These are phyloP conservation scores for Naumovozyma dairenensis DNA, from an alignment of 805 yeast species.

Conservation along the genomic window DNA sequence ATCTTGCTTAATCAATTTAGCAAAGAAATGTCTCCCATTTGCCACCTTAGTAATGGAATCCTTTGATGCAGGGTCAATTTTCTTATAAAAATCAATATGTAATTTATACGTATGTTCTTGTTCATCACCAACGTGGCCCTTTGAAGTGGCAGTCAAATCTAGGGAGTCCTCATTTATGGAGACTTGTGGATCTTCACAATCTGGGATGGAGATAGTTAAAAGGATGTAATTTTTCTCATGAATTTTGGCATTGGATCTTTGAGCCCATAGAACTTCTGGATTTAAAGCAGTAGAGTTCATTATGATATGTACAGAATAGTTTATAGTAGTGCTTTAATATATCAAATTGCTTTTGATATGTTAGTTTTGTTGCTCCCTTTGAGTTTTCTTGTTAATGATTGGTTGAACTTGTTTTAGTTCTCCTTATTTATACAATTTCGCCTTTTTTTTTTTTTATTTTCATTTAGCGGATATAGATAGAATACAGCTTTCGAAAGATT, in stretches of 20 bases:
- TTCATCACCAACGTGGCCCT: conserved; percentile 38
- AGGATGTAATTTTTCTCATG: conserved; percentile 64
- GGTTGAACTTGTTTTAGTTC: too few species aligned
- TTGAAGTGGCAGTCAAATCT: conserved; percentile 34
- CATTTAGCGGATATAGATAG: too few species aligned
- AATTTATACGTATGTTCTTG: conserved; percentile 43
- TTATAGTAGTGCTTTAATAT: too few species aligned
- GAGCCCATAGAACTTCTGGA: conserved; percentile 85
- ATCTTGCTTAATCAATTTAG: conserved; percentile 61
- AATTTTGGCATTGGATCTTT: conserved; percentile 74
- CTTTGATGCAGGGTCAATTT: conserved; percentile 61
- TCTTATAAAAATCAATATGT: conserved; percentile 65
- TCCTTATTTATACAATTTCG: too few species aligned
- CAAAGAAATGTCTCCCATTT: conserved; percentile 47
- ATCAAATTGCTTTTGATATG: too few species aligned
- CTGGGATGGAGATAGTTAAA: conserved; percentile 65
- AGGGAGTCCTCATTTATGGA: conserved; percentile 49
- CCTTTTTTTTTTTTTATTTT: too few species aligned
- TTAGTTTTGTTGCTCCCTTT: too few species aligned
- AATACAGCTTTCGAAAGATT: too few species aligned
- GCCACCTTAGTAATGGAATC: conserved; percentile 43
- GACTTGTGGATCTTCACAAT: conserved; percentile 53
- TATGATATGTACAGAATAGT: too few species aligned
- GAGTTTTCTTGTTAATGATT: too few species aligned
- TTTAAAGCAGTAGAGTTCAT: conserved; percentile 10